Conservation (phyloP, 805 yeast genomes). For the Henningerozyma blattae region DNA sequence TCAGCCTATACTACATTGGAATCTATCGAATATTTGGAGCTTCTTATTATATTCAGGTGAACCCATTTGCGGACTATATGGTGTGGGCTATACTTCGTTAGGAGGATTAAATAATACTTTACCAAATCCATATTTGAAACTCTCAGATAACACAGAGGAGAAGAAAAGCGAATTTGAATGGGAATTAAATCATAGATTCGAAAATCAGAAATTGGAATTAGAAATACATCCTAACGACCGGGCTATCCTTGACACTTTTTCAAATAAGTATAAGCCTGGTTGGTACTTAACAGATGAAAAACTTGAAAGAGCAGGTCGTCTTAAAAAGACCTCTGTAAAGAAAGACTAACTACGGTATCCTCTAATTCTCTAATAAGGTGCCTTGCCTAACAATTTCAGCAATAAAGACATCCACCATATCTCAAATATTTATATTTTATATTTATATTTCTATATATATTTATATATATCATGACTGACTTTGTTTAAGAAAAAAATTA, state of each 20-base stretch:
- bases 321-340: slow-evolving; percentile 2
- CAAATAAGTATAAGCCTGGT: slow-evolving; percentile 16
- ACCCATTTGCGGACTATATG: slow-evolving; percentile 68
- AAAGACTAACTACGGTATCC: not conserved
- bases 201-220: slow-evolving; percentile 1
- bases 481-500: no score
- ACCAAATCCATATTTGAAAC: slow-evolving; percentile 51
- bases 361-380: not conserved
- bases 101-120: slow-evolving; percentile 71
- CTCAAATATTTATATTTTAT: no score
- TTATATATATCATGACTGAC: not conserved
- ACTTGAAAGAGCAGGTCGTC: slow-evolving; percentile 24
- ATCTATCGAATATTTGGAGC: slow-evolving; percentile 74
- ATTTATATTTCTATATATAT: no score
- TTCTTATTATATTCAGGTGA: slow-evolving; percentile 48
- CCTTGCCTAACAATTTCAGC: no score
- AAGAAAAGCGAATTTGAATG: slow-evolving; percentile 9
- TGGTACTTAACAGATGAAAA: slow-evolving; percentile 23
- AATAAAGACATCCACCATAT: no score
- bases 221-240: slow-evolving; percentile 8
- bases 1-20: slow-evolving; percentile 88
- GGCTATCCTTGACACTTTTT: slow-evolving; percentile 1
- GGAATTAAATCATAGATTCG: slow-evolving; percentile 5
- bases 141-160: slow-evolving; percentile 1
- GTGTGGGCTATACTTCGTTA: slow-evolving; percentile 76